Conservation (phyloP, 169 alveolate species). For the Eimeria acervulina region DNA sequence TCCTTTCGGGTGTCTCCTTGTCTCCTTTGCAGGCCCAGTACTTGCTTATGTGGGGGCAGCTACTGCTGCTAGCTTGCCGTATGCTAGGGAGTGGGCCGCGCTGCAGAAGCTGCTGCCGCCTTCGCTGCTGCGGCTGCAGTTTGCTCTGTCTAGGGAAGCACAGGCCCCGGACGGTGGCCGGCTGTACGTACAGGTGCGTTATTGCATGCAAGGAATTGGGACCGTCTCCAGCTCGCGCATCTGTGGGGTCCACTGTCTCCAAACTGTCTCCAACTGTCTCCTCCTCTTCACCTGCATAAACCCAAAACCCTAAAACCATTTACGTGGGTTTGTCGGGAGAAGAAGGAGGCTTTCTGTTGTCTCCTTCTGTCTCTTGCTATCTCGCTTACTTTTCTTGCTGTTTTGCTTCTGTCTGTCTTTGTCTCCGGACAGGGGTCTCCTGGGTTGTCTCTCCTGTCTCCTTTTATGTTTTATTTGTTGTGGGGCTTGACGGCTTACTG, state of each 20-base stretch:
- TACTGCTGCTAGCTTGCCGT: conserved; percentile 22
- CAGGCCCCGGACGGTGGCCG: conserved; percentile 53
- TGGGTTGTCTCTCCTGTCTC: background rate
- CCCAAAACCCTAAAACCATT: too few species aligned
- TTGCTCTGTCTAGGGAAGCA: conserved; percentile 38
- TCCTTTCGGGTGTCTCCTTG: background rate
- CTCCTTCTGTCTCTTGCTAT: too few species aligned
- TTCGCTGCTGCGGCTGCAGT: conserved; percentile 12
- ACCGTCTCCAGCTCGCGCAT: background rate
- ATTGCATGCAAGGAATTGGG: background rate
- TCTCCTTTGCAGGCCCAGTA: conserved; percentile 26
- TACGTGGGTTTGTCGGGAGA: too few species aligned
- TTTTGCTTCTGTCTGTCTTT: too few species aligned
- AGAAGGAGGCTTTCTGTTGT: too few species aligned
- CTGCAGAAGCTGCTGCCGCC: conserved; percentile 54
- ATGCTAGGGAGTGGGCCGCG: conserved; percentile 20
- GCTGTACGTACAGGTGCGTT: conserved; percentile 63
- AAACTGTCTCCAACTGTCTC: background rate
- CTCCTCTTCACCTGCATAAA: too few species aligned
- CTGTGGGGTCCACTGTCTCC: background rate
- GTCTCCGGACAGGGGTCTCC: too few species aligned
- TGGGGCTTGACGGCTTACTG: too few species aligned
- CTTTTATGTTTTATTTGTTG: too few species aligned
- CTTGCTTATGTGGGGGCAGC: conserved; percentile 63
- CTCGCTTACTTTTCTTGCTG: too few species aligned